Base-by-base conservation (phyloP, 2,329 filamentous ascomycete genomes). In the Trichoderma breve region DNA sequence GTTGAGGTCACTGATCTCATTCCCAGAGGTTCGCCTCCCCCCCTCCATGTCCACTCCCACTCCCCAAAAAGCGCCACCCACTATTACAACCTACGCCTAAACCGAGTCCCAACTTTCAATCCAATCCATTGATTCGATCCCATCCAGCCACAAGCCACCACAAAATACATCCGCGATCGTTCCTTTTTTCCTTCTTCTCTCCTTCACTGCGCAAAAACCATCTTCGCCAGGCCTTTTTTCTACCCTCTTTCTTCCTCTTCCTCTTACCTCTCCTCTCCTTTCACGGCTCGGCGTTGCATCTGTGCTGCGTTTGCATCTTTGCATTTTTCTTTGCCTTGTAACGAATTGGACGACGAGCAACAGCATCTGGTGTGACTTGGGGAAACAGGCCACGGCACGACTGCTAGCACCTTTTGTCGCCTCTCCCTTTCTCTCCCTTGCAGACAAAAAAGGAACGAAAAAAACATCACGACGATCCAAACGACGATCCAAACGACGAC, bases 281-380 rank as follows among this genome's bases (percentile, higher is more conserved):
- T 39, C 14, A 21, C 65, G 26, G 28, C 66, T 61, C 34, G 66
- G 66, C 55, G 55, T 69, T 69, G 53, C 65, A 57, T 69, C 55
- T 69, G 66, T 60, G 66, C 55, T 69, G 66, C 55, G 57, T 47
- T 69, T 69, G 66, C 66, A 69, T 69, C 53, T 71, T 71, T 58
- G 60, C 24, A 7, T 47, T 65, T 71, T 63, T 24, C n/a, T 64
- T 51, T 28, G 39, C 28, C 26, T 53, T 18, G 62, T 43, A 26
- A 64, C 69, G 69, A 65, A 39, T 71, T 71, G 60, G 61, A 61
- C 43, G 43, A 36, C 43, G n/a, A 69, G 30, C 28, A 15, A 61
- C 43, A 24, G 26, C 47, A 64, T 64, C 61, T 34, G 60, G 69
- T 58, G 55, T 61, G 60, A 71, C 69, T 32, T 28, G 39, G 36